These are phyloP conservation scores for Ogataea ganodermae DNA, from an alignment of 805 yeast genomes.

Conservation along the genomic window DNA sequence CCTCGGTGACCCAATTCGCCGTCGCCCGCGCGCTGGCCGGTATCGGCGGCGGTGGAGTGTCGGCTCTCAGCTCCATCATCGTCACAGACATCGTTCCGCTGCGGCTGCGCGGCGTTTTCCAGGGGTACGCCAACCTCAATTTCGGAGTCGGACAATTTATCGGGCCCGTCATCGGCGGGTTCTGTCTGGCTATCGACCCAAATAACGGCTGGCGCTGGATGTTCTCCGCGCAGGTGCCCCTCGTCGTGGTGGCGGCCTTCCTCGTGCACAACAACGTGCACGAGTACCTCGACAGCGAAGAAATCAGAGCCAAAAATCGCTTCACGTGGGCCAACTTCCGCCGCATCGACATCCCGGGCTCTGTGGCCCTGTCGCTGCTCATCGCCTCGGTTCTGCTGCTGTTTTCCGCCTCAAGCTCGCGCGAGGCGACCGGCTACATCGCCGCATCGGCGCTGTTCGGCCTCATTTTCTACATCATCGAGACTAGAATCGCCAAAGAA, in stretches of 20 bases:
- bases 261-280: conserved; percentile 35
- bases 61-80: conserved; percentile 51
- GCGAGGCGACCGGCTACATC: conserved; percentile 14
- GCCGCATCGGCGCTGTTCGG: conserved; percentile 20
- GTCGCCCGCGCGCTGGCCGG: conserved; percentile 58
- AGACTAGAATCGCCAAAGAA: conserved; percentile 38
- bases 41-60: conserved; percentile 59
- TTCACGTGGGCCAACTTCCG: conserved; percentile 37
- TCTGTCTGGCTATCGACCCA: conserved; percentile 35
- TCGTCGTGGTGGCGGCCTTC: conserved; percentile 32
- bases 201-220: conserved; percentile 47
- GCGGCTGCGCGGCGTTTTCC: conserved; percentile 53
- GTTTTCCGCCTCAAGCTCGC: conserved; percentile 28
- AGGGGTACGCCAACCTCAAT: conserved; percentile 49
- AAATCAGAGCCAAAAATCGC: conserved; percentile 25
- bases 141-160: conserved; percentile 42
- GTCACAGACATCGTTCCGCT: conserved; percentile 58
- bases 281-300: conserved; percentile 33
- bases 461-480: conserved; percentile 34
- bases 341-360: conserved; percentile 45
- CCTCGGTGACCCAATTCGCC: conserved; percentile 45
- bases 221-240: conserved; percentile 45
- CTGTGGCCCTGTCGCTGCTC: conserved; percentile 36
- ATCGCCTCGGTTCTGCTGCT: conserved; percentile 39
- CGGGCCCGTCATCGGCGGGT: conserved; percentile 48